These are phyloP conservation scores for Rubia occidens DNA, from an alignment of 305 asterid genomes.

Conservation along the genomic window DNA sequence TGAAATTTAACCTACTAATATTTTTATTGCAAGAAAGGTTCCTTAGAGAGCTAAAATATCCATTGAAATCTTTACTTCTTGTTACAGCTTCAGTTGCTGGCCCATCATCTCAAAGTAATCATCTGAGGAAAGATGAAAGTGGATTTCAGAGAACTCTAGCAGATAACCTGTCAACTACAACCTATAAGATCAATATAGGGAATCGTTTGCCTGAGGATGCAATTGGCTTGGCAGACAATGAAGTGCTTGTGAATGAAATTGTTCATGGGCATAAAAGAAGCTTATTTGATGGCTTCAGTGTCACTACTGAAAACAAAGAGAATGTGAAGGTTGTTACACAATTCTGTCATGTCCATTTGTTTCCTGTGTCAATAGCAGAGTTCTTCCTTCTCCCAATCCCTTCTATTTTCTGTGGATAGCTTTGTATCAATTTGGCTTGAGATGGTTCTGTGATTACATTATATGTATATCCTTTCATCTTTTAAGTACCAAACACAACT, in stretches of 20 bases:
- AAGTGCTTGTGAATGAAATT: slow-evolving; percentile 62
- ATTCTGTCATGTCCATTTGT: background rate
- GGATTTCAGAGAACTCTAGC: background rate
- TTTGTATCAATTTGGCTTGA: background rate
- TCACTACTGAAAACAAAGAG: slow-evolving; percentile 29
- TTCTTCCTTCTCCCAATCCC: background rate
- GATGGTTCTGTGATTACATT: background rate
- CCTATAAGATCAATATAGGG: slow-evolving; percentile 30
- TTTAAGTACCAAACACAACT: background rate
- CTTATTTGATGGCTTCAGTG: slow-evolving; percentile 31
- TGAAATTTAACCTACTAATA: slow-evolving; percentile 48
- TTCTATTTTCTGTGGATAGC: background rate
- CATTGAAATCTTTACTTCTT: slow-evolving; percentile 26
- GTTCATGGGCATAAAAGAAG: slow-evolving; percentile 51
- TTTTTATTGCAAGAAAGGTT: slow-evolving; percentile 33
- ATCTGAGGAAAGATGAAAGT: slow-evolving; percentile 1
- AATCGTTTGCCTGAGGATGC: slow-evolving; percentile 4
- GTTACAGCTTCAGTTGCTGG: slow-evolving; percentile 26
- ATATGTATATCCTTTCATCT: background rate
- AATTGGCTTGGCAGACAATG: slow-evolving; percentile 38
- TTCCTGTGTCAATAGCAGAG: background rate
- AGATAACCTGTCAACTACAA: slow-evolving; percentile 8
- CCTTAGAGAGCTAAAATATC: slow-evolving; percentile 32
- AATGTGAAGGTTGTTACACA: slow-evolving; percentile 39
- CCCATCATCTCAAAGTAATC: slow-evolving; percentile 10